A percentile compares a stretch with the other conserved stretches of the same genome.
These are phyloP conservation scores for Suhomyces terraborum DNA, from an alignment of 1,139 yeast species.

Conservation along the genomic window DNA sequence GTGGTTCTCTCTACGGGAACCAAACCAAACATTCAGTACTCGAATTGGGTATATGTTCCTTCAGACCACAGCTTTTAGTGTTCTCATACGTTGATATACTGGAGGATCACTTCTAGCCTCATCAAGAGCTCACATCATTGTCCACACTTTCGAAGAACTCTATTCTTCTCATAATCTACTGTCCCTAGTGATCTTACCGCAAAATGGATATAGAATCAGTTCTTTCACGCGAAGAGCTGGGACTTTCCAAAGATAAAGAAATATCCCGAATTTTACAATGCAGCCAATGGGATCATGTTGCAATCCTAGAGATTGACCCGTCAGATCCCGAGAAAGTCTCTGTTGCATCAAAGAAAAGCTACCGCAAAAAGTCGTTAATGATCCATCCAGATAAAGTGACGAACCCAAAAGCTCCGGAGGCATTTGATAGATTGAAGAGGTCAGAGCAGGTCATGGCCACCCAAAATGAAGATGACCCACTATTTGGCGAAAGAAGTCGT, in stretches of 20 bases:
- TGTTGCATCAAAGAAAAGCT: constrained; percentile 45
- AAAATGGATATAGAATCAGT: constrained; percentile 27
- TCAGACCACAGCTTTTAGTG: too few species aligned
- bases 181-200: neutral
- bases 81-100: too few species aligned
- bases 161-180: too few species aligned
- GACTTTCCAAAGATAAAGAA: constrained; percentile 52
- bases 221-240: constrained; percentile 38
- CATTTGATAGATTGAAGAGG: constrained; percentile 56
- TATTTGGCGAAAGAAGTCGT: constrained; percentile 36
- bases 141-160: too few species aligned
- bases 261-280: constrained; percentile 54
- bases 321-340: constrained; percentile 28
- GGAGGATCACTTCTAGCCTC: too few species aligned
- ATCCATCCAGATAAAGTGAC: constrained; percentile 71
- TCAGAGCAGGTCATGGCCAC: constrained; percentile 31
- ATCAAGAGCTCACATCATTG: too few species aligned
- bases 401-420: constrained; percentile 58
- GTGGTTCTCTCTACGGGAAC: too few species aligned
- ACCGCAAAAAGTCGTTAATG: constrained; percentile 59
- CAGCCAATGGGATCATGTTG: constrained; percentile 54
- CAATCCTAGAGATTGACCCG: constrained; percentile 57
- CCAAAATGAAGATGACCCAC: constrained; percentile 8
- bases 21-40: too few species aligned
- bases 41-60: too few species aligned